Percentiles rank a stretch among this genome's conserved stretches.
Evolutionary conservation across 805 yeast genomes (phyloP).

Genomic region (Kuraishia piskuri): DNA sequence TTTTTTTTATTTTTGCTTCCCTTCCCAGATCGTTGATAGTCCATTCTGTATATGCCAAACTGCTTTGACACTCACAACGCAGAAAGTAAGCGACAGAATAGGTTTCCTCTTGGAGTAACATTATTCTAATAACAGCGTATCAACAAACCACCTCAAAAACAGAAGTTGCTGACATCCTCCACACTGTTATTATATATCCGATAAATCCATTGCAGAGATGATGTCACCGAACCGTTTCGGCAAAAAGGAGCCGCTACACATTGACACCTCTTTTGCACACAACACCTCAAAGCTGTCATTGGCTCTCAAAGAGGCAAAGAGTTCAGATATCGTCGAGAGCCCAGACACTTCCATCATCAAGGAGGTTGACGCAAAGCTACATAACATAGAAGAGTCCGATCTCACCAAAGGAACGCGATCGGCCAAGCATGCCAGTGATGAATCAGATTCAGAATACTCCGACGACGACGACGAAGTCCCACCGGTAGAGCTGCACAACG

Average conservation of each 20-base stretch:
- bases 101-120: no score
- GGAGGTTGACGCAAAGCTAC: conserved; percentile 19
- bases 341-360: conserved; percentile 16
- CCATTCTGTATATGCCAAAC: no score
- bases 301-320: conserved; percentile 16
- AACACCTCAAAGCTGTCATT: conserved; percentile 19
- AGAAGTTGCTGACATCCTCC: no score
- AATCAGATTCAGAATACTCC: conserved; percentile 24
- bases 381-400: conserved; percentile 14
- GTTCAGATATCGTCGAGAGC: neutral
- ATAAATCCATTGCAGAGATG: neutral
- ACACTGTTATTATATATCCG: no score
- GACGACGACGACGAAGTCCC: conserved; percentile 23
- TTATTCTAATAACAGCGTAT: no score
- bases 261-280: conserved; percentile 2
- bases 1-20: no score
- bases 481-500: conserved; percentile 39
- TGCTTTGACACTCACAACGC: no score
- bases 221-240: neutral
- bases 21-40: no score
- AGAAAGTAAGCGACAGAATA: no score
- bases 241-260: neutral
- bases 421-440: conserved; percentile 11
- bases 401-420: conserved; percentile 7
- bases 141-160: no score